Conservation (phyloP, 306 rosid genomes). For the Nissolia schottii region DNA sequence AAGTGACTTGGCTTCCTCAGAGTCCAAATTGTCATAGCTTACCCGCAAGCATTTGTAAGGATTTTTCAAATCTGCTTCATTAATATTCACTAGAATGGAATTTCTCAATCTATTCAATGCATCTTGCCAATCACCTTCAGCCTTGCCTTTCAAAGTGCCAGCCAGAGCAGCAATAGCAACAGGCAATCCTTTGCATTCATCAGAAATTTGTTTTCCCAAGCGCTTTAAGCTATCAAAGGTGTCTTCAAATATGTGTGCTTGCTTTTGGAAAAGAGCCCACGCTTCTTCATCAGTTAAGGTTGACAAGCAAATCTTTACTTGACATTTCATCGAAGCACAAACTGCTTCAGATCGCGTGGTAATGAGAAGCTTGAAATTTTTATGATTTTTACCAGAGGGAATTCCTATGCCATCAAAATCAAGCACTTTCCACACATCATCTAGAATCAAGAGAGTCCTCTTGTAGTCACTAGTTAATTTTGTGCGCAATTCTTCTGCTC, state of each 20-base stretch:
- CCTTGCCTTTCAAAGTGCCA: not conserved
- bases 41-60: conserved; percentile 2
- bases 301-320: not conserved
- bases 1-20: not conserved
- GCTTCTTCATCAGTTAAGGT: not conserved
- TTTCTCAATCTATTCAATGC: not conserved
- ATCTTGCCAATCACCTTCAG: not conserved
- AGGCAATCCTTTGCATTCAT: conserved; percentile 24
- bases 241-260: not conserved
- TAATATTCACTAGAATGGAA: not conserved
- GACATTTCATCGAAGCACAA: conserved; percentile 1
- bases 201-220: not conserved
- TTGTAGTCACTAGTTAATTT: not conserved
- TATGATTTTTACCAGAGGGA: not conserved
- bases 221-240: not conserved
- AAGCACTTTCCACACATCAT: conserved; percentile 20
- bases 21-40: conserved; percentile 18
- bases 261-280: not conserved
- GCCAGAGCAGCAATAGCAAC: conserved; percentile 18
- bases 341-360: not conserved
- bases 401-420: conserved; percentile 10
- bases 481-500: not conserved
- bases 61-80: not conserved
- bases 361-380: not conserved
- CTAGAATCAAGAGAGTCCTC: conserved; percentile 15